Base-by-base conservation (phyloP, 768 basidiomycete species). In the Pulveroboletus sp. region DNA sequence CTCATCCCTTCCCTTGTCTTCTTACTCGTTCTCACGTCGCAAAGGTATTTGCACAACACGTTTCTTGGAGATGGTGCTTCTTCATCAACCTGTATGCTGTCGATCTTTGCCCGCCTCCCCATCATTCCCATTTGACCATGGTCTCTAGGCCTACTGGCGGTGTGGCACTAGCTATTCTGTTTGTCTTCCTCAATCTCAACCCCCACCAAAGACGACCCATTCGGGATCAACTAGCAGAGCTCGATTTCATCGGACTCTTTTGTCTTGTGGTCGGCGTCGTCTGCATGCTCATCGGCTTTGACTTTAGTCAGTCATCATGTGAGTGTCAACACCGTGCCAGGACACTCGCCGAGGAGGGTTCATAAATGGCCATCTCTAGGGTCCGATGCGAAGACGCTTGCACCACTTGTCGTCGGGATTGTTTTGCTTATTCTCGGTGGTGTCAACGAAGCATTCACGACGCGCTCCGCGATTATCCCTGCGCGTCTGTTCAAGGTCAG, bases 1-100 rank as follows among this genome's bases (percentile, higher is more conserved):
- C 4, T 14, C 11, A 1, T 33, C 5, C 27, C 5, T 28, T 28
- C 8, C 5, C 3, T 28, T 28, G 27, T 28, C 27, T 6, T 28
- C 6, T 8, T 5, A 6, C 2, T 8, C 27, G 5, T 5, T 33
- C 32, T 15, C 32, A 33, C 14, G 32, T 15, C 14, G 4, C 17
- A 33, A 50, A 85, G 84, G 80, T 72, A 8, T 77, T 91, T 49
- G 77, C 86, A 0, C 81, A 88, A 61, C 82, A 85, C 59, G 82
- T 81, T 15, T 73, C 80, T 0, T 90, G 89, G 89, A 68, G 89
- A 70, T 89, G 87, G 88, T 85, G 83, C 59, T 86, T 88, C 65
- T 86, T 79, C 61, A 81, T 87, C 54, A 86, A 86, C 57, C 56
- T 87, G 83, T 83, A 59, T 46, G 79, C 26, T 33, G 32, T 12